A percentile compares a stretch with the other conserved stretches of the same genome.
Evolutionary conservation across 495 filamentous ascomycete species (phyloP).

Genomic region (Trichoderma asperelloides): DNA sequence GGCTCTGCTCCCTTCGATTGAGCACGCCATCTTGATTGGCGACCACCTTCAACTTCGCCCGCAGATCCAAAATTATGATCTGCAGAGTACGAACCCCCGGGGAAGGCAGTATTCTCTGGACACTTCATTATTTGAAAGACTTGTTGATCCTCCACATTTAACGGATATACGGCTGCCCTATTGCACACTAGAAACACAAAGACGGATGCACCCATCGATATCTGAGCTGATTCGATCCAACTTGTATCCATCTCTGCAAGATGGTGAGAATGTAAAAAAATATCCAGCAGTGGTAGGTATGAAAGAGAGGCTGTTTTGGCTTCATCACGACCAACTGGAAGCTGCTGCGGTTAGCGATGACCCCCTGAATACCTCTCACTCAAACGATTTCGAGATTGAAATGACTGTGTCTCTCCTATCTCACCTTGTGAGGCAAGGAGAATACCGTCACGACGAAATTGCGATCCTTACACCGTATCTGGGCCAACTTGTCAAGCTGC

Average conservation of each 20-base stretch:
- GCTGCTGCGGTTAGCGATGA: slow-evolving; percentile 33
- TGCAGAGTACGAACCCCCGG: slow-evolving; percentile 47
- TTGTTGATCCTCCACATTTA: slow-evolving; percentile 38
- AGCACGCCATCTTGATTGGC: slow-evolving; percentile 69
- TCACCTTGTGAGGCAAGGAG: slow-evolving; percentile 64
- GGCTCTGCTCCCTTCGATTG: slow-evolving; percentile 56
- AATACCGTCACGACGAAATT: slow-evolving; percentile 57
- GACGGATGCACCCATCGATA: slow-evolving; percentile 71
- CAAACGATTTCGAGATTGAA: slow-evolving; percentile 59
- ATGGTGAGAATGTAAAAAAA: slow-evolving; percentile 38
- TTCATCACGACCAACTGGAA: slow-evolving; percentile 57
- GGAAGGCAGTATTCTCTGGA: slow-evolving; percentile 55
- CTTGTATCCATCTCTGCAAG: slow-evolving; percentile 56
- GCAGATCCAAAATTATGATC: slow-evolving; percentile 54
- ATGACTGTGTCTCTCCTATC: slow-evolving; percentile 57
- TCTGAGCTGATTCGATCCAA: slow-evolving; percentile 52
- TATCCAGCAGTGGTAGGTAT: slow-evolving; percentile 60
- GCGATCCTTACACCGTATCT: slow-evolving; percentile 72
- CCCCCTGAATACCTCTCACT: slow-evolving; percentile 46
- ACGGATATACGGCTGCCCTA: slow-evolving; percentile 39
- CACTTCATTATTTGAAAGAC: slow-evolving; percentile 59
- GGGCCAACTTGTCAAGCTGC: slow-evolving; percentile 59
- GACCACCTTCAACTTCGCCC: slow-evolving; percentile 70
- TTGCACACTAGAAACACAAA: slow-evolving; percentile 53
- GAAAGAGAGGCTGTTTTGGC: slow-evolving; percentile 60